Base-by-base conservation (phyloP, 106 monocot species). In the Dendrobium catenatum region DNA sequence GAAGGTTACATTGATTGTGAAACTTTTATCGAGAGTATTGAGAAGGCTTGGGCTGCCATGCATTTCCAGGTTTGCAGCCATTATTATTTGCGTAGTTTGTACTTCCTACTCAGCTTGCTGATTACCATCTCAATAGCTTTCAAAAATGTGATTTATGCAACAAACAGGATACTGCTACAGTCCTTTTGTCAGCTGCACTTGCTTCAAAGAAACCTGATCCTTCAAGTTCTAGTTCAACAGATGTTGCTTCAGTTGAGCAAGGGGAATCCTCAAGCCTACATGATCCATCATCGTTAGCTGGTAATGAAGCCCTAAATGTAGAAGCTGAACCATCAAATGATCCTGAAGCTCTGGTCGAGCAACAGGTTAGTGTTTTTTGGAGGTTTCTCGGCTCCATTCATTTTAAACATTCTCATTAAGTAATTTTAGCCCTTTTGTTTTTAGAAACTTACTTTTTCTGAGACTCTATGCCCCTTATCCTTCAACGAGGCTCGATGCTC, bases 11-110 rank as follows among this genome's bases (percentile, higher is more conserved):
- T 92, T 59, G 83, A 13, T 80, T 80, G 79, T 73, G 89, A 84
- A 80, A 82, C 51, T 82, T 87, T 93, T 81, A 59, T 86, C 55
- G 92, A 86, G 83, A 84, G 78, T 83, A 83, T 96, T 27, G 90
- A 89, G 77, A 96, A 94, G 79, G 89, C 93, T 86, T 92, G 91
- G 88, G 87, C 88, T 77, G 41, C 87, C 19, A 64, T 96, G 29
- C 88, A 96, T 68, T 55, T 96, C 48, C 96, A 96, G 90, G 96
- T 96, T 55, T 64, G 72, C 51, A 66, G 80, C 31, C 4, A 9
- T 75, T 73, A 42, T 68, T 68, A 42, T 68, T 68, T 66, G 22
- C 26, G 26, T 68, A 2, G 67, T 68, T 42, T 73, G 43, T 1
- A 48, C 51, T 72, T 9, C 46, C 6, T 76, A 40, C 19, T 78